Evolutionary conservation across 2,329 filamentous ascomycete genomes (phyloP).

Genomic region (Verticillium longisporum): DNA sequence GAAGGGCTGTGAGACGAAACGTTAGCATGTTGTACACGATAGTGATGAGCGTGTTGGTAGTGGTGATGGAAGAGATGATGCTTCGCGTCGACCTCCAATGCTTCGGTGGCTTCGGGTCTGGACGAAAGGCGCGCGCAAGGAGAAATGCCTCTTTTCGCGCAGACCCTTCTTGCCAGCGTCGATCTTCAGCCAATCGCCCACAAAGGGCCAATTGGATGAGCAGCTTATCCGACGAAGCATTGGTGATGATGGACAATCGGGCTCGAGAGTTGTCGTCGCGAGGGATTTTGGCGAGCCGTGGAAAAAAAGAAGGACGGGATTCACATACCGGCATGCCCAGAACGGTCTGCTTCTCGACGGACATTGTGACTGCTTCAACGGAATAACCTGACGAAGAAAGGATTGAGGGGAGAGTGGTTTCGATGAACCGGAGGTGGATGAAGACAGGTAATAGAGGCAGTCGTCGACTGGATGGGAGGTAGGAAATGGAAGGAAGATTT

Average conservation of each 20-base stretch:
- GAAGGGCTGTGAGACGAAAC: constrained; percentile 61
- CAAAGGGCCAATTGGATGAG: neutral
- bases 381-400: constrained; percentile 39
- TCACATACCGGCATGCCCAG: constrained; percentile 62
- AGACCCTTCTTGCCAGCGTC: neutral
- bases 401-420: constrained; percentile 51
- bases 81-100: neutral
- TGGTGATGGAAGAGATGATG: neutral
- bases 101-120: neutral
- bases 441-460: constrained; percentile 35
- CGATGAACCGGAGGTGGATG: constrained; percentile 23
- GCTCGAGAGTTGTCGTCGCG: constrained; percentile 12
- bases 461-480: constrained; percentile 35
- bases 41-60: neutral
- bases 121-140: neutral
- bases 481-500: constrained; percentile 46
- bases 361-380: constrained; percentile 46
- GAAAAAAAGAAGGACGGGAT: constrained; percentile 6
- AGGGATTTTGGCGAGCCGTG: constrained; percentile 17
- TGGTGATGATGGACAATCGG: constrained; percentile 13
- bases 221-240: neutral
- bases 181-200: constrained; percentile 4
- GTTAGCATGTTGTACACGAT: neutral
- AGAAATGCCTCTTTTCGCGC: neutral
- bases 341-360: constrained; percentile 48